Percentiles rank a stretch among this genome's conserved stretches.
Evolutionary conservation across 345 rosid species (phyloP).

Genomic region (Gossypium stocksii): DNA sequence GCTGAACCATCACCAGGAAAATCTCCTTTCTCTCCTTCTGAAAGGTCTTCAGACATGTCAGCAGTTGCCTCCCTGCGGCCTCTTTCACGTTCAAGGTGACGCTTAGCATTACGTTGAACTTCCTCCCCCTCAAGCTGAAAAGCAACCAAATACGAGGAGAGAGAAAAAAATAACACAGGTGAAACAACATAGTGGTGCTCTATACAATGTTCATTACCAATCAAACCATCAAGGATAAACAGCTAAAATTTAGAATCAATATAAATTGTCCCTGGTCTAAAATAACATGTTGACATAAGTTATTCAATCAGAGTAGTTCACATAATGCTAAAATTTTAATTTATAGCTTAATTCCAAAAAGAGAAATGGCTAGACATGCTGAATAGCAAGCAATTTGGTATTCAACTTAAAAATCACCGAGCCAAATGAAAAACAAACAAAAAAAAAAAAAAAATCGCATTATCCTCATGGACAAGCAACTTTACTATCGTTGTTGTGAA

Average conservation of each 20-base stretch:
- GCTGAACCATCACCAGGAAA: conserved; percentile 37
- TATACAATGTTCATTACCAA: background rate
- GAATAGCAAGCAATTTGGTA: background rate
- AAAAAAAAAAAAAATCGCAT: background rate
- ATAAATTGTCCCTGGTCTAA: background rate
- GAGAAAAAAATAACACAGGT: background rate
- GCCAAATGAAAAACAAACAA: background rate
- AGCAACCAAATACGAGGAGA: background rate
- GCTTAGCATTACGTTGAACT: conserved; percentile 50
- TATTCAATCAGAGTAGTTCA: background rate
- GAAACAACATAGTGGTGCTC: background rate
- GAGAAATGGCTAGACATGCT: background rate
- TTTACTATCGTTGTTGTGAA: background rate
- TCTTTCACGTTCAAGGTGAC: conserved; percentile 55
- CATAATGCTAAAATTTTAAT: background rate
- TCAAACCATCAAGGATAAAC: background rate
- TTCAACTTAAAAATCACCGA: background rate
- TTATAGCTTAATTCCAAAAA: background rate
- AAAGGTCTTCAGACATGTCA: conserved; percentile 74
- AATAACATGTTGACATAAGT: background rate
- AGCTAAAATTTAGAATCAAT: conserved; percentile 9
- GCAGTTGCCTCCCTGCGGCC: conserved; percentile 73
- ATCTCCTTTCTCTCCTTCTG: conserved; percentile 75
- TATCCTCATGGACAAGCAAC: background rate
- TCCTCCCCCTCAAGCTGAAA: conserved; percentile 70